A percentile compares a stretch with the other conserved stretches of the same genome.
Evolutionary conservation across 2,329 filamentous ascomycete genomes (phyloP).

Genomic region (Aspergillus calidoustus): DNA sequence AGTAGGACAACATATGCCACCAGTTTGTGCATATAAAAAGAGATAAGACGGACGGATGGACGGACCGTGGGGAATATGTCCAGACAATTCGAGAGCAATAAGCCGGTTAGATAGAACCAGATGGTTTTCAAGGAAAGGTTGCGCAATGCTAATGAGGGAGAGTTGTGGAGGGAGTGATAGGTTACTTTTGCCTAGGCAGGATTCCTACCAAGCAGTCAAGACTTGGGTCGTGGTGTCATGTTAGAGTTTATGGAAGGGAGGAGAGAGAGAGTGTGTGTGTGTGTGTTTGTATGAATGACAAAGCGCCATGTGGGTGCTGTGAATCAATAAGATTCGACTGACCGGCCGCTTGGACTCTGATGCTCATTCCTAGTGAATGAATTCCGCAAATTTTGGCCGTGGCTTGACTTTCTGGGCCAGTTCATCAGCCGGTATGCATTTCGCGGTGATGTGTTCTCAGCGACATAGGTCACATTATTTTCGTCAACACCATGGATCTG

Average conservation of each 20-base stretch:
- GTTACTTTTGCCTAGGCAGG: background rate
- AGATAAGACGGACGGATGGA: conserved; percentile 1
- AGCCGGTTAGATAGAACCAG: background rate
- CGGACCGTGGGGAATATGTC: background rate
- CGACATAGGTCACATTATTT: conserved; percentile 39
- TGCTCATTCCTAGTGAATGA: conserved; percentile 21
- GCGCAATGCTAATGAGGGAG: background rate
- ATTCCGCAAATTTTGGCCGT: conserved; percentile 11
- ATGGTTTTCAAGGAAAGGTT: background rate
- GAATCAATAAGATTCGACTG: conserved; percentile 33
- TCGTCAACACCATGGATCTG: conserved; percentile 40
- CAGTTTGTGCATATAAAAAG: background rate
- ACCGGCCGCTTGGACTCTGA: conserved; percentile 20
- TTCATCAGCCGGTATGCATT: conserved; percentile 38
- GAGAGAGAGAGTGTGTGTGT: background rate
- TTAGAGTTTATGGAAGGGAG: background rate
- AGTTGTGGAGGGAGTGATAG: background rate
- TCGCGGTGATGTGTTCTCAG: conserved; percentile 31
- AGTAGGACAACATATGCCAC: background rate
- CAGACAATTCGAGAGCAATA: background rate
- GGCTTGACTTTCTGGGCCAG: conserved; percentile 32
- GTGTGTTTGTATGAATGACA: background rate
- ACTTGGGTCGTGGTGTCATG: background rate
- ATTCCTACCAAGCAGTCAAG: background rate
- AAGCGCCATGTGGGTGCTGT: background rate